A percentile compares a stretch with the other conserved stretches of the same genome.
Evolutionary conservation across 129 eudicot genomes (phyloP).

Genomic region (Pseudognaphalium luteoalbum): DNA sequence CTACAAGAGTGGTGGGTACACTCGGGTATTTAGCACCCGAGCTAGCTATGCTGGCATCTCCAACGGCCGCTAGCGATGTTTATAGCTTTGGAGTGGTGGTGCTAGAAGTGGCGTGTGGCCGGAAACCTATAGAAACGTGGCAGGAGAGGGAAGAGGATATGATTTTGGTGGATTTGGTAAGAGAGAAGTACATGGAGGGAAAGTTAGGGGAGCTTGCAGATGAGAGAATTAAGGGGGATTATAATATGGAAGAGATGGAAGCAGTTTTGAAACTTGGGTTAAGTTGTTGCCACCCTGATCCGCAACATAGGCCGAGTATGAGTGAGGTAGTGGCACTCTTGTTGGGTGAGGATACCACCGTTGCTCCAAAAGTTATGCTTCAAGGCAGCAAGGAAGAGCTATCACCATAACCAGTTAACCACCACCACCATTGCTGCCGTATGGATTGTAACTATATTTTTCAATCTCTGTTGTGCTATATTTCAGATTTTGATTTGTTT

Average conservation of each 20-base stretch:
- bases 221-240: conserved; percentile 66
- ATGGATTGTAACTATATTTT: neutral
- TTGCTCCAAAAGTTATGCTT: conserved; percentile 9
- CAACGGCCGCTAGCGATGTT: conserved; percentile 69
- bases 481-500: neutral
- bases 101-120: conserved; percentile 77
- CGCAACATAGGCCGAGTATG: conserved; percentile 63
- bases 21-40: conserved; percentile 84
- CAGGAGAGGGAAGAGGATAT: conserved; percentile 59
- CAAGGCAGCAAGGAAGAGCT: neutral
- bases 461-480: neutral
- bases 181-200: conserved; percentile 55
- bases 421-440: neutral
- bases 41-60: conserved; percentile 62
- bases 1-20: conserved; percentile 81
- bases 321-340: conserved; percentile 57
- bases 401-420: conserved; percentile 4
- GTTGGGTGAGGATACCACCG: conserved; percentile 48
- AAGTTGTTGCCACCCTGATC: conserved; percentile 86
- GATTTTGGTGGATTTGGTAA: conserved; percentile 70
- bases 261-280: conserved; percentile 66
- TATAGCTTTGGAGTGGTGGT: conserved; percentile 84
- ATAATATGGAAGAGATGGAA: conserved; percentile 64
- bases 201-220: conserved; percentile 59
- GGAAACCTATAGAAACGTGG: conserved; percentile 59